Evolutionary conservation across 1,139 yeast genomes (phyloP).

Genomic region (Taiozyma sp.): DNA sequence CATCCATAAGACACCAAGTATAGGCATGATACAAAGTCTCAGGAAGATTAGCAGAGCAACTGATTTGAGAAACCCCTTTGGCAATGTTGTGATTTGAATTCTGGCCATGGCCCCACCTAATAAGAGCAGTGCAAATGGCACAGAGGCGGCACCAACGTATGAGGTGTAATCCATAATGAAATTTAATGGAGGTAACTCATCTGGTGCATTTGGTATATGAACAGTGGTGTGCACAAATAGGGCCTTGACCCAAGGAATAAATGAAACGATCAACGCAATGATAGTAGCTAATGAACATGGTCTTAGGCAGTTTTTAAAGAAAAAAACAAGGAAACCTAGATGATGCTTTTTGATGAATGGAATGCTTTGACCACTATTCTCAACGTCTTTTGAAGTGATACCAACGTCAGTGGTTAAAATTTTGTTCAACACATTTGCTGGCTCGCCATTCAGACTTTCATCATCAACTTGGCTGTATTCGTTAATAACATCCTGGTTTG

Average conservation of each 20-base stretch:
- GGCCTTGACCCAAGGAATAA: constrained; percentile 84
- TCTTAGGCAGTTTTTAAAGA: constrained; percentile 48
- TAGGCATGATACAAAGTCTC: constrained; percentile 50
- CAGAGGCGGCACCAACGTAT: constrained; percentile 82
- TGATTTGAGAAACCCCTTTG: constrained; percentile 68
- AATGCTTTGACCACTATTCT: constrained; percentile 21
- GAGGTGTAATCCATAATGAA: constrained; percentile 76
- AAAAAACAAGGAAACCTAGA: constrained; percentile 27
- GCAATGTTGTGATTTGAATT: constrained; percentile 50
- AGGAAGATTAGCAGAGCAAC: constrained; percentile 39
- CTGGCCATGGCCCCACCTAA: constrained; percentile 84
- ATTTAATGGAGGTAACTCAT: constrained; percentile 71
- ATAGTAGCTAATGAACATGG: constrained; percentile 69
- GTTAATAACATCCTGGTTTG: constrained; percentile 49
- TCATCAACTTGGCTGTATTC: constrained; percentile 46
- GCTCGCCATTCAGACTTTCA: background rate
- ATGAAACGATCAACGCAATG: constrained; percentile 55
- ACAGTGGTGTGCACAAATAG: constrained; percentile 50
- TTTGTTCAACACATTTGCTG: constrained; percentile 3
- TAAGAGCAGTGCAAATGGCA: constrained; percentile 74
- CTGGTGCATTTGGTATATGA: constrained; percentile 66
- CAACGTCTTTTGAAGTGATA: constrained; percentile 21
- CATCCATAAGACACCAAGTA: constrained; percentile 55
- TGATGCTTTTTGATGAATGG: constrained; percentile 28
- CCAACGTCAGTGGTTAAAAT: constrained; percentile 21